These are phyloP conservation scores for Otatea glauca DNA, from an alignment of 176 grass and related monocot species.

Conservation along the genomic window DNA sequence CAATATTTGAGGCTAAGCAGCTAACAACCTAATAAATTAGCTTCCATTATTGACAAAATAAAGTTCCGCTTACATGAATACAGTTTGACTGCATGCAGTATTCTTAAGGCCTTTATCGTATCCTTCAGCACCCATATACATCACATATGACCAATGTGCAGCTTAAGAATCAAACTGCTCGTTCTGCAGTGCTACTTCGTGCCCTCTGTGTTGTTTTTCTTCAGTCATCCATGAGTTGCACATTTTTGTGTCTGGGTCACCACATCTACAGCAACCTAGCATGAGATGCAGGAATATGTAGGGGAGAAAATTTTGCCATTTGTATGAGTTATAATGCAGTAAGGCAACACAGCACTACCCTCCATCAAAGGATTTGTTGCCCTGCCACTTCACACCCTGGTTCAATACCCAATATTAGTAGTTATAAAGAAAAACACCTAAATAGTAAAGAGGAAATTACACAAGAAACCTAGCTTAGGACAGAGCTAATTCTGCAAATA, in stretches of 20 bases:
- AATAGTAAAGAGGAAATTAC: slow-evolving; percentile 1
- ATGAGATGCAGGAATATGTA: slow-evolving; percentile 15
- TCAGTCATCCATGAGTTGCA: slow-evolving; percentile 22
- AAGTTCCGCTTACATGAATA: slow-evolving; percentile 36
- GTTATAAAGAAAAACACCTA: slow-evolving; percentile 21
- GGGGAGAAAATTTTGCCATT: slow-evolving; percentile 19
- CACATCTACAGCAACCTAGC: slow-evolving; percentile 4
- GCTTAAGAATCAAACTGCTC: slow-evolving; percentile 31
- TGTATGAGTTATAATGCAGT: slow-evolving; percentile 3
- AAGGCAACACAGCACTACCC: slow-evolving; percentile 47
- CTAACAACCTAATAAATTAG: slow-evolving; percentile 5
- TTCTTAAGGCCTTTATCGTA: slow-evolving; percentile 27
- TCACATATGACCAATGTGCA: slow-evolving; percentile 9
- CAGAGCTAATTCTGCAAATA: background rate
- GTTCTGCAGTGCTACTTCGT: background rate
- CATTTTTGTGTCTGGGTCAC: background rate
- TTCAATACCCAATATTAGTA: slow-evolving; percentile 49
- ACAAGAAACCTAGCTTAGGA: slow-evolving; percentile 4
- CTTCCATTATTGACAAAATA: background rate
- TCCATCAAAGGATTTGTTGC: slow-evolving; percentile 62
- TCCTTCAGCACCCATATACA: slow-evolving; percentile 22
- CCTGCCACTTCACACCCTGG: slow-evolving; percentile 64
- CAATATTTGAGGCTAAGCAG: slow-evolving; percentile 19
- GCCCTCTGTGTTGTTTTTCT: background rate
- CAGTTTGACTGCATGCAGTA: slow-evolving; percentile 1